Evolutionary conservation across 495 filamentous ascomycete genomes (phyloP).

Genomic region (Daldinia caldariorum): DNA sequence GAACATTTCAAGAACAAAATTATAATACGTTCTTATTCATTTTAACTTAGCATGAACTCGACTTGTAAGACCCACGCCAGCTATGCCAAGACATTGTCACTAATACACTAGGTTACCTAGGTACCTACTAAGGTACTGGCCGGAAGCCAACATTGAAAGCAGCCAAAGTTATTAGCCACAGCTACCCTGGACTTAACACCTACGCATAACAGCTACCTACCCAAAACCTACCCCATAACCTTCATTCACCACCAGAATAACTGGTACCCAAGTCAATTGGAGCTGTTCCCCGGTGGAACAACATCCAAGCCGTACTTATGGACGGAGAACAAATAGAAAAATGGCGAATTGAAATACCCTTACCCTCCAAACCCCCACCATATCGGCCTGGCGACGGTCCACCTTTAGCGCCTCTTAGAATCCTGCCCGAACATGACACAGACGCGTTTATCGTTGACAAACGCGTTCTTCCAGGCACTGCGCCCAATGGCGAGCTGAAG

Average conservation of each 20-base stretch:
- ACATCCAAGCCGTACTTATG: conserved; percentile 24
- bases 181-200: conserved; percentile 36
- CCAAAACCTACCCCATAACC: too few relatives aligned
- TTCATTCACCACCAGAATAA: conserved; percentile 3
- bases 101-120: not conserved
- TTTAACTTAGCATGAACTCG: conserved; percentile 1
- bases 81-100: conserved; percentile 8
- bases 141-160: too few relatives aligned
- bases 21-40: conserved; percentile 6
- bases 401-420: conserved; percentile 48
- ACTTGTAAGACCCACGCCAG: conserved; percentile 5
- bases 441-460: conserved; percentile 60
- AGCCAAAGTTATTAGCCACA: not conserved
- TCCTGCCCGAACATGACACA: conserved; percentile 52
- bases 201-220: too few relatives aligned
- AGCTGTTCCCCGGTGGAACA: conserved; percentile 15
- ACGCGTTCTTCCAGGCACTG: conserved; percentile 48
- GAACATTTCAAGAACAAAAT: not conserved
- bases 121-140: too few relatives aligned
- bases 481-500: conserved; percentile 45
- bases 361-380: conserved; percentile 44
- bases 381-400: conserved; percentile 56
- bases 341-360: conserved; percentile 49
- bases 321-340: conserved; percentile 5
- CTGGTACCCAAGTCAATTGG: not conserved